Percentiles rank a stretch among this genome's conserved stretches.
phyloP scores from a whole-genome alignment of 176 grass and related monocot genomes.

The Coix lacrymajobi region DNA sequence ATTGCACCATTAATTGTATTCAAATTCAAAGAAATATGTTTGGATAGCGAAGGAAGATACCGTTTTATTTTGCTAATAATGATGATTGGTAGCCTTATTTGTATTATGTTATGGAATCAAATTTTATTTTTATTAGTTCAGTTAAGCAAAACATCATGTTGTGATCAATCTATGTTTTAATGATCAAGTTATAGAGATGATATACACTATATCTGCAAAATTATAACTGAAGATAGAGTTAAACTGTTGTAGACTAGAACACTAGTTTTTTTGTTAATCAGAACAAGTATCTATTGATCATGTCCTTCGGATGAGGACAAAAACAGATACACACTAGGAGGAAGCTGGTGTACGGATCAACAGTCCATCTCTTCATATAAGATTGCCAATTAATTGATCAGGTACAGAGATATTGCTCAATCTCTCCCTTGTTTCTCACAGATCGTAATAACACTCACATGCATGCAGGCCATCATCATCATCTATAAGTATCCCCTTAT shows the following conservation, averaged over 20 bases:
- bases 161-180: not conserved
- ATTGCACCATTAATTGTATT: too few relatives aligned
- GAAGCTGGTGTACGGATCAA: not conserved
- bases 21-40: too few relatives aligned
- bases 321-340: not conserved
- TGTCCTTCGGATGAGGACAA: not conserved
- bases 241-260: not conserved
- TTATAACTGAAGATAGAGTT: not conserved
- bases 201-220: not conserved
- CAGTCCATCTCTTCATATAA: not conserved
- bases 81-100: not conserved
- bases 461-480: not conserved
- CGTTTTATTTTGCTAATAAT: not conserved
- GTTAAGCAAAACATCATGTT: not conserved
- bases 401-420: not conserved
- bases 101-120: not conserved
- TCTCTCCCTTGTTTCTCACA: not conserved
- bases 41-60: not conserved
- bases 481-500: too few relatives aligned
- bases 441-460: not conserved
- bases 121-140: not conserved
- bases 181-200: not conserved
- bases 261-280: not conserved
- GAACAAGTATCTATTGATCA: not conserved
- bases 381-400: not conserved